A percentile compares a stretch with the other conserved stretches of the same genome.
Evolutionary conservation across 345 rosid species (phyloP).

Genomic region (Pseudoturritis turrita): DNA sequence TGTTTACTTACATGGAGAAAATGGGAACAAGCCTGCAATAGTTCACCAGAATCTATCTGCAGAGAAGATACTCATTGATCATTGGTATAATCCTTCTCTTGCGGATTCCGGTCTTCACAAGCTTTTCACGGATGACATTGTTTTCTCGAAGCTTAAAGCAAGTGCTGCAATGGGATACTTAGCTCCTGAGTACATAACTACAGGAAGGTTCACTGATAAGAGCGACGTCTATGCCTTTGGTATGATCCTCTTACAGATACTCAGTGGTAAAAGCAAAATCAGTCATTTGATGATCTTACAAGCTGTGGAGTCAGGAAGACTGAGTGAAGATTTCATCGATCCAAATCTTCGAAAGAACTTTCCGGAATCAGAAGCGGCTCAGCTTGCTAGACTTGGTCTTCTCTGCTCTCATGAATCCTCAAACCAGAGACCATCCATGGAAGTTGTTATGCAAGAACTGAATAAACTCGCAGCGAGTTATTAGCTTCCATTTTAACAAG

Average conservation of each 20-base stretch:
- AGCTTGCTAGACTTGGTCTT: conserved; percentile 54
- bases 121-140: conserved; percentile 81
- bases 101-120: conserved; percentile 83
- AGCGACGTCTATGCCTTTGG: conserved; percentile 90
- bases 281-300: conserved; percentile 38
- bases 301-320: conserved; percentile 47
- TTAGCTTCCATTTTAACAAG: conserved; percentile 7
- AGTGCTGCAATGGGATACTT: conserved; percentile 99
- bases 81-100: conserved; percentile 61
- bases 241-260: conserved; percentile 64
- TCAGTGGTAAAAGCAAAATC: conserved; percentile 63
- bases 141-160: conserved; percentile 86
- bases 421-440: conserved; percentile 63
- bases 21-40: conserved; percentile 57
- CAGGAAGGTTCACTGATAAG: conserved; percentile 89
- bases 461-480: conserved; percentile 28
- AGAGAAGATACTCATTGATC: conserved; percentile 72
- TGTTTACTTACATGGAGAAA: conserved; percentile 58
- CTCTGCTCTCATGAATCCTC: conserved; percentile 79
- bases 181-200: conserved; percentile 88
- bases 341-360: conserved; percentile 57
- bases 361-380: conserved; percentile 52
- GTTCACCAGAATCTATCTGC: conserved; percentile 87
- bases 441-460: conserved; percentile 62
- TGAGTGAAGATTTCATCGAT: conserved; percentile 59